Conservation (phyloP, 176 grass and related monocot genomes). For the Thinopyrum elongatum region DNA sequence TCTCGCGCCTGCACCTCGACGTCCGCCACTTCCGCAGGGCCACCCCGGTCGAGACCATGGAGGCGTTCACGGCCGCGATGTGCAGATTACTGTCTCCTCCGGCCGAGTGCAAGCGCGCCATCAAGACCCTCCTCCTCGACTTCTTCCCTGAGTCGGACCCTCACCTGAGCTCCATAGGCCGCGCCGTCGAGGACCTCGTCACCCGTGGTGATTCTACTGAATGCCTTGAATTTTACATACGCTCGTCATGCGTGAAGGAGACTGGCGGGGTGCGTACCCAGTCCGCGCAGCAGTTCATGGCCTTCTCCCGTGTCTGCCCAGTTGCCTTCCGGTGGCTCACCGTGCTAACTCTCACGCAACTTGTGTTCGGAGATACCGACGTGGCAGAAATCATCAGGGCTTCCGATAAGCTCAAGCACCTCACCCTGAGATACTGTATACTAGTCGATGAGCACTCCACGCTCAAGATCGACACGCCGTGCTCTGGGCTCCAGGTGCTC, state of each 20-base stretch:
- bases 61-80: neutral
- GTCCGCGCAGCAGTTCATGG: neutral
- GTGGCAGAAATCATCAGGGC: neutral
- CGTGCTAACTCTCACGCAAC: neutral
- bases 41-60: neutral
- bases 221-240: neutral
- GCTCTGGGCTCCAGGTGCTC: neutral
- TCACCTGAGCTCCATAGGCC: neutral
- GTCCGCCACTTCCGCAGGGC: neutral
- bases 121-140: neutral
- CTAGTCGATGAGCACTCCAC: too few species aligned
- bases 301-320: neutral
- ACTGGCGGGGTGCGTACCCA: too few species aligned
- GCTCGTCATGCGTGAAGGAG: neutral
- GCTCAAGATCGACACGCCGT: too few species aligned
- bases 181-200: neutral
- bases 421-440: neutral
- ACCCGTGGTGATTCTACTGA: neutral
- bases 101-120: neutral
- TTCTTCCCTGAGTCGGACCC: neutral
- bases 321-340: slow-evolving; percentile 12
- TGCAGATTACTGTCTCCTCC: neutral
- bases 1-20: neutral
- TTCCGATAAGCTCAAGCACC: neutral
- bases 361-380: neutral